Evolutionary conservation across 2,329 filamentous ascomycete species (phyloP).

Genomic region (Nothomitra cinnamomea): DNA sequence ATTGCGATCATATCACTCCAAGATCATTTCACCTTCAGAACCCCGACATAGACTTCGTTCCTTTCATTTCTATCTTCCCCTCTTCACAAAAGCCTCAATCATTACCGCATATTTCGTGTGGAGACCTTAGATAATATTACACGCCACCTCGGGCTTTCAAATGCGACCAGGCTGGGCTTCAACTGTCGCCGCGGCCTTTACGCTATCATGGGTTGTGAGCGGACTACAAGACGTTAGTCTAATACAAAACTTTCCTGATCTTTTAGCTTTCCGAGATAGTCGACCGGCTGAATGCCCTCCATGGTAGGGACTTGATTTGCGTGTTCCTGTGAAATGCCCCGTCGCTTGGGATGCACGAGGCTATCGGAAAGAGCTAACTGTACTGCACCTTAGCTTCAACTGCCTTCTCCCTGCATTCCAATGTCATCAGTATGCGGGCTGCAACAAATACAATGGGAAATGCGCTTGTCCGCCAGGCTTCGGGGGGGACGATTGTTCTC

Average conservation of each 20-base stretch:
- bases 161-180: constrained; percentile 23
- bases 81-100: background rate
- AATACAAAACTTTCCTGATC: background rate
- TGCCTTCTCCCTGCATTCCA: constrained; percentile 85
- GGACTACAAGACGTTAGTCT: constrained; percentile 7
- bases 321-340: background rate
- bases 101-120: background rate
- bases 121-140: no score
- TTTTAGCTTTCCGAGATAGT: constrained; percentile 54
- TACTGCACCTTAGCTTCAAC: constrained; percentile 60
- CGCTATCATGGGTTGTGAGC: constrained; percentile 13
- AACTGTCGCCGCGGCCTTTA: constrained; percentile 10
- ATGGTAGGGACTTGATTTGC: constrained; percentile 32
- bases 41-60: background rate
- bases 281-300: constrained; percentile 64
- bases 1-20: background rate
- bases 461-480: constrained; percentile 86
- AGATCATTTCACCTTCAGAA: background rate
- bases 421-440: constrained; percentile 79
- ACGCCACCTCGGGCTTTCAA: constrained; percentile 14
- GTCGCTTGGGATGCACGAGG: background rate
- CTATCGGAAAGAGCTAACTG: constrained; percentile 11
- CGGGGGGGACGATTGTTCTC: constrained; percentile 81
- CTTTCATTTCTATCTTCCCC: background rate
- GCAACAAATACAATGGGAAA: constrained; percentile 80